A percentile compares a stretch with the other conserved stretches of the same genome.
These are phyloP conservation scores for Quercus dentata DNA, from an alignment of 306 rosid genomes.

Conservation along the genomic window DNA sequence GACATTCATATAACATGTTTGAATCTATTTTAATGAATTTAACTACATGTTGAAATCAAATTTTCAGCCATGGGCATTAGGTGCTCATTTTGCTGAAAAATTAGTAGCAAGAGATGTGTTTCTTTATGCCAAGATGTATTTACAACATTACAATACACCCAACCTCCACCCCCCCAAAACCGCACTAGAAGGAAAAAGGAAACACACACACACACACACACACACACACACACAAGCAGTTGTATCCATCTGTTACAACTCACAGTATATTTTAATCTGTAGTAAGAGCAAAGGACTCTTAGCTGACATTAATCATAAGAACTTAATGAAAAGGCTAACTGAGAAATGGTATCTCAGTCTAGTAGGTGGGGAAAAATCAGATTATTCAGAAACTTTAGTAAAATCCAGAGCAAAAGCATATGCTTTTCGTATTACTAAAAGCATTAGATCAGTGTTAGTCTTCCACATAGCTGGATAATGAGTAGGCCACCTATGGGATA, in stretches of 20 bases:
- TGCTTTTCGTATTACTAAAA: neutral
- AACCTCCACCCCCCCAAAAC: neutral
- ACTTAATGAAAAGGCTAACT: too few relatives aligned
- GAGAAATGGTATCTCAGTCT: too few relatives aligned
- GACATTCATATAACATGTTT: neutral
- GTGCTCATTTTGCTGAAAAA: neutral
- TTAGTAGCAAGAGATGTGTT: neutral
- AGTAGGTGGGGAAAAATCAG: neutral
- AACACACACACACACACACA: neutral
- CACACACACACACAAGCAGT: neutral
- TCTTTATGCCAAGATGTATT: neutral
- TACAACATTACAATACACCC: neutral
- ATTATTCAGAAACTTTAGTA: neutral
- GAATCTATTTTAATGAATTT: neutral
- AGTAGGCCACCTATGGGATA: neutral
- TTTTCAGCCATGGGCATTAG: neutral
- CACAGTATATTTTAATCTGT: neutral
- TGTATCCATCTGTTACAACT: neutral
- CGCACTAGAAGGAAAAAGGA: neutral
- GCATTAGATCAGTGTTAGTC: slow-evolving; percentile 1
- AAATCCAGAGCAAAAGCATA: slow-evolving; percentile 1
- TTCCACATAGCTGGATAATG: slow-evolving; percentile 3
- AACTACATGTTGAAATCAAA: neutral
- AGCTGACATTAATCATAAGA: neutral
- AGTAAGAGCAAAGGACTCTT: neutral